Conservation (phyloP, 1,284 basidiomycete species). For the Microbotryomycetes sp. region DNA sequence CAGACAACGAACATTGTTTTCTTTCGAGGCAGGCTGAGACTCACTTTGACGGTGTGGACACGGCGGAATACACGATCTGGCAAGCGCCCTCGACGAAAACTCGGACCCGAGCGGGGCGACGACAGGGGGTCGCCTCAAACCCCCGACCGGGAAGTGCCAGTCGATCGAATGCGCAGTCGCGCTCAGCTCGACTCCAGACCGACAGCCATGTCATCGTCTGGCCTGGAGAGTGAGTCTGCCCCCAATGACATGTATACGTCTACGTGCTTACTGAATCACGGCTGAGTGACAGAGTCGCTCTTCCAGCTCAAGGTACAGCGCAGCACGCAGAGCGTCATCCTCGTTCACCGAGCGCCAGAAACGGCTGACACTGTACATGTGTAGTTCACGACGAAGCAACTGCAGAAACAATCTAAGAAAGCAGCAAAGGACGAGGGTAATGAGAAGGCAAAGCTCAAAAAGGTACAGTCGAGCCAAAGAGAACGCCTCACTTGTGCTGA, state of each 20-base stretch:
- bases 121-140: background rate
- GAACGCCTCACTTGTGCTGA: background rate
- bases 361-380: background rate
- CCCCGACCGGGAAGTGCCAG: background rate
- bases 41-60: background rate
- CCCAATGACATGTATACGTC: rapidly evolving
- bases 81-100: background rate
- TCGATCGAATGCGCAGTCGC: background rate
- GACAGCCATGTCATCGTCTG: slow-evolving; percentile 13
- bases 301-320: slow-evolving; percentile 80
- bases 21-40: no score
- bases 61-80: background rate
- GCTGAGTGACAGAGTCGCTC: slow-evolving; percentile 74
- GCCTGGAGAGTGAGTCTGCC: slow-evolving; percentile 17
- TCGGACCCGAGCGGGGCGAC: background rate
- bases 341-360: background rate
- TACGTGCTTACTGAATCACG: no score
- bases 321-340: background rate
- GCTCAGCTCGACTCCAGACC: background rate
- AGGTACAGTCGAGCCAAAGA: slow-evolving; percentile 50
- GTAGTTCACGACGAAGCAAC: slow-evolving; percentile 90
- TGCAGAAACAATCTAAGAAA: slow-evolving; percentile 87
- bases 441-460: slow-evolving; percentile 84
- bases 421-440: slow-evolving; percentile 83
- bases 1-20: no score